Percentiles rank a stretch among this genome's conserved stretches.
These are phyloP conservation scores for Apiotrichum brassicae DNA, from an alignment of 1,284 basidiomycete species.

Conservation along the genomic window DNA sequence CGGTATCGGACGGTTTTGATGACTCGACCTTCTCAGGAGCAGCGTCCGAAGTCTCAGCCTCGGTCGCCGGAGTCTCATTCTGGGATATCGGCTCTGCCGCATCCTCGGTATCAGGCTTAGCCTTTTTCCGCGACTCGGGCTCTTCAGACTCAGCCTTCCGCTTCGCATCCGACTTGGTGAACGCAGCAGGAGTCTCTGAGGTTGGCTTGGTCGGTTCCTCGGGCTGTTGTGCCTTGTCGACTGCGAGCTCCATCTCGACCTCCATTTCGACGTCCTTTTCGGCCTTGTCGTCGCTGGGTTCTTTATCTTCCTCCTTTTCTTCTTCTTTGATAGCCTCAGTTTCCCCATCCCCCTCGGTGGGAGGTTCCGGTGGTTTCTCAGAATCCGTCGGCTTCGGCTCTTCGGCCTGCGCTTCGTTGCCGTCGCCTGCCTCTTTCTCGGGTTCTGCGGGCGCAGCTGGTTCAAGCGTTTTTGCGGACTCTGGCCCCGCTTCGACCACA, in stretches of 20 bases:
- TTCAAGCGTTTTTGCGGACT: conserved; percentile 10
- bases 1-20: too few species aligned
- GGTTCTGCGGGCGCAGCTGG: not conserved
- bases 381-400: not conserved
- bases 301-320: not conserved
- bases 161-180: not conserved
- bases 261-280: not conserved
- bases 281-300: not conserved
- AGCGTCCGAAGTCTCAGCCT: not conserved
- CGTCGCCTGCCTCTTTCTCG: not conserved
- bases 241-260: not conserved
- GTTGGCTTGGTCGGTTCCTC: not conserved
- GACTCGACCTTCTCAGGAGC: not conserved
- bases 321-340: conserved; percentile 1
- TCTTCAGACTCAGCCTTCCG: not conserved
- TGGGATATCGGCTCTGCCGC: not conserved
- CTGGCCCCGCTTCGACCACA: conserved; percentile 24
- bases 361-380: conserved; percentile 13
- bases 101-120: conserved; percentile 1
- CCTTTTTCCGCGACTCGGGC: not conserved
- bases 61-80: conserved; percentile 1
- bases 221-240: not conserved
- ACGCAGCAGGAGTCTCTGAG: too few species aligned
- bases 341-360: too few species aligned
- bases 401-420: not conserved